Percentiles rank a stretch among this genome's conserved stretches.
Evolutionary conservation across 1,284 basidiomycete genomes (phyloP).

Genomic region (Tilletia horrida): DNA sequence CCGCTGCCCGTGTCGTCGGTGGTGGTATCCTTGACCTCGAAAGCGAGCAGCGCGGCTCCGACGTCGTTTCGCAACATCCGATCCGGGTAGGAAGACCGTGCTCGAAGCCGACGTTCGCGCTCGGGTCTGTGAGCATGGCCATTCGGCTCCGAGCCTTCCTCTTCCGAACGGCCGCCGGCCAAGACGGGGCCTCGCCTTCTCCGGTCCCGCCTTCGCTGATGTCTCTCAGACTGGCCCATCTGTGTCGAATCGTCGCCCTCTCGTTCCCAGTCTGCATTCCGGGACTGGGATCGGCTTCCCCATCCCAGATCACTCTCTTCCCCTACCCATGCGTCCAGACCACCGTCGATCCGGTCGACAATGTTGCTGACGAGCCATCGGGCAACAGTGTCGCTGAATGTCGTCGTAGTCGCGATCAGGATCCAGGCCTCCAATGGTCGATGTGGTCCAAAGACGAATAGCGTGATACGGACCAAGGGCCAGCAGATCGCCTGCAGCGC

Average conservation of each 20-base stretch:
- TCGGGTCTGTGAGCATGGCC: no score
- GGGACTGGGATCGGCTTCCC: conserved; percentile 2
- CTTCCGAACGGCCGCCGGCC: no score
- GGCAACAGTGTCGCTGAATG: conserved; percentile 45
- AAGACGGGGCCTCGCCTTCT: no score
- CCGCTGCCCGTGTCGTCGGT: no score
- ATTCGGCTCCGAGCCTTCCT: no score
- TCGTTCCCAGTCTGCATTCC: conserved; percentile 18
- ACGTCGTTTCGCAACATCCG: no score
- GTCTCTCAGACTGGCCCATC: neutral
- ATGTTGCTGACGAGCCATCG: conserved; percentile 54
- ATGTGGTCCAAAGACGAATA: conserved; percentile 65
- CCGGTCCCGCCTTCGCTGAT: neutral
- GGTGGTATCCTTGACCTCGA: neutral
- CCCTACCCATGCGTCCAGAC: conserved; percentile 29
- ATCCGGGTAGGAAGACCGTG: no score
- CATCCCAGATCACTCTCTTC: conserved; percentile 27
- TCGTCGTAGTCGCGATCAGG: conserved; percentile 72
- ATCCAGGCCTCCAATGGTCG: conserved; percentile 75
- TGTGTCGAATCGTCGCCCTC: neutral
- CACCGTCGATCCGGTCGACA: conserved; percentile 31
- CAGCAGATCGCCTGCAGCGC: conserved; percentile 79
- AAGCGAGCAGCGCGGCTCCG: neutral
- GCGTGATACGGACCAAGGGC: conserved; percentile 76
- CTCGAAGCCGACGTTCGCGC: no score